phyloP scores from a whole-genome alignment of 2,329 filamentous ascomycete genomes.

The Fusarium nodosum region DNA sequence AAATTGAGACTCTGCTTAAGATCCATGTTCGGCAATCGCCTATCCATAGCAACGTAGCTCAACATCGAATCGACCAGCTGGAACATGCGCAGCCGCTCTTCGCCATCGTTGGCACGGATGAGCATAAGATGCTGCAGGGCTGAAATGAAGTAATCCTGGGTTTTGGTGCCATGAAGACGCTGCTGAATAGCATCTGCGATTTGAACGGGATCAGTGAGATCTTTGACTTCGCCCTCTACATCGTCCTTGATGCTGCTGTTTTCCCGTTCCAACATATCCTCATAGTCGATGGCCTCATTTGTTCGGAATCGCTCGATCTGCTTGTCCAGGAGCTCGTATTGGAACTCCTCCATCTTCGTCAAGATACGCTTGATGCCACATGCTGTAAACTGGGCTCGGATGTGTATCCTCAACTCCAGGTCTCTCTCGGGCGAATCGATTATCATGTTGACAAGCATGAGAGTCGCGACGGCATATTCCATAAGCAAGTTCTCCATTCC shows the following conservation, averaged over 20 bases:
- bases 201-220: constrained; percentile 91
- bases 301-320: constrained; percentile 93
- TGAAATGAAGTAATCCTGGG: constrained; percentile 95
- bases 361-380: constrained; percentile 95
- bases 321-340: constrained; percentile 98
- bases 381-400: constrained; percentile 94
- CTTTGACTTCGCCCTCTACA: constrained; percentile 86
- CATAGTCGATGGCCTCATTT: constrained; percentile 98
- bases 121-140: constrained; percentile 95
- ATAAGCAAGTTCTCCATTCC: constrained; percentile 99
- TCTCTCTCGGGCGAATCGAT: constrained; percentile 92
- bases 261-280: constrained; percentile 94
- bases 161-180: constrained; percentile 84
- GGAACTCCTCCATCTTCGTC: constrained; percentile 97
- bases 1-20: constrained; percentile 98
- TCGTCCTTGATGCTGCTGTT: constrained; percentile 91
- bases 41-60: constrained; percentile 98
- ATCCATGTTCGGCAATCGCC: constrained; percentile 94
- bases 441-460: constrained; percentile 97
- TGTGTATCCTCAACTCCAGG: constrained; percentile 90
- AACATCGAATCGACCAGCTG: constrained; percentile 99
- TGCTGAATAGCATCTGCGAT: constrained; percentile 94
- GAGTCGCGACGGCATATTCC: constrained; percentile 96
- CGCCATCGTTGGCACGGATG: constrained; percentile 90
- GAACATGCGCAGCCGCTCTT: constrained; percentile 94